phyloP scores from a whole-genome alignment of 2,329 filamentous ascomycete species.

The Gnomoniopsis sp. region DNA sequence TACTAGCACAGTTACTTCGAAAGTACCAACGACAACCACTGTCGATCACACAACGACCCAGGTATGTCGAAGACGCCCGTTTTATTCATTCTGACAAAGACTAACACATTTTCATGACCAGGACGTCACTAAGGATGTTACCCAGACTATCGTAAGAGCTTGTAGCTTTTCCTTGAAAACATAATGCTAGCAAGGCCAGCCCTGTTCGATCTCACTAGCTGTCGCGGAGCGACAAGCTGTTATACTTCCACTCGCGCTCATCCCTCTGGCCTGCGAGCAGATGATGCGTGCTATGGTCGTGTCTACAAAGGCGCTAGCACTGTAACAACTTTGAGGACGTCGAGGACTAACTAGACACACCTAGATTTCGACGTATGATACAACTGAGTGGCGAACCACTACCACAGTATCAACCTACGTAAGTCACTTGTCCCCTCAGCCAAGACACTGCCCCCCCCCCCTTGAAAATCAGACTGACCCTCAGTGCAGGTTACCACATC shows the following conservation, averaged over 20 bases:
- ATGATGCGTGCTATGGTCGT: too few species aligned
- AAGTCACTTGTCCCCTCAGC: background rate
- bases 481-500: background rate
- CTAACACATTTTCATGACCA: background rate
- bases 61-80: background rate
- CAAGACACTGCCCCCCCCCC: background rate
- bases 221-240: too few species aligned
- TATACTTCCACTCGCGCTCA: too few species aligned
- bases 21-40: background rate
- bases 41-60: background rate
- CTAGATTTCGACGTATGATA: background rate
- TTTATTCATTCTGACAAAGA: background rate
- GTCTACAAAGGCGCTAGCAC: too few species aligned
- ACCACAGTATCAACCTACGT: background rate
- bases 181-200: background rate
- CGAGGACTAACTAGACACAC: too few species aligned
- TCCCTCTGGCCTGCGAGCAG: too few species aligned
- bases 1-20: background rate
- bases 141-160: background rate
- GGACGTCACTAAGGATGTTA: background rate
- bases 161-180: background rate
- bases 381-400: background rate
- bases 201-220: background rate
- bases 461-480: background rate
- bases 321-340: background rate